Conservation (phyloP, 2,329 filamentous ascomycete genomes). For the Chrysosporium keratinophilum region DNA sequence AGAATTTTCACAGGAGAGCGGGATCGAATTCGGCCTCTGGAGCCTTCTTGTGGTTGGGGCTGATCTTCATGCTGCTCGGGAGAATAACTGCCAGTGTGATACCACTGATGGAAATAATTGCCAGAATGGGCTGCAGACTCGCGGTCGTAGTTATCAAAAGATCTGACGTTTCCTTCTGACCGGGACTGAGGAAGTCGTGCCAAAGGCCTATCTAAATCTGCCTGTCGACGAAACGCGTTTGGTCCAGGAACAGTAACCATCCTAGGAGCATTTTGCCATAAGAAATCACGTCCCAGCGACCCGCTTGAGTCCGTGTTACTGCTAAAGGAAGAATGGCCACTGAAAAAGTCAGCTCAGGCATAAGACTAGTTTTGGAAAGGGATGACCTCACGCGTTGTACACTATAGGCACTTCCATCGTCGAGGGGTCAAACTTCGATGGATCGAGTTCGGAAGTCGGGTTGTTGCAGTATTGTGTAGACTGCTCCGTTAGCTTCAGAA, state of each 20-base stretch:
- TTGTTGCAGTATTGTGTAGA: constrained; percentile 7
- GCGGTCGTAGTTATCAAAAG: constrained; percentile 10
- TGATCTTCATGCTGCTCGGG: constrained; percentile 10
- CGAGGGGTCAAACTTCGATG: constrained; percentile 17
- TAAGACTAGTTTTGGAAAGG: background rate
- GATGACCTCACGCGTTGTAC: constrained; percentile 22
- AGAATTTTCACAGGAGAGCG: constrained; percentile 20
- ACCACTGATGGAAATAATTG: constrained; percentile 12
- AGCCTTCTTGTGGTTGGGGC: constrained; percentile 8
- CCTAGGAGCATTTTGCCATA: constrained; percentile 16
- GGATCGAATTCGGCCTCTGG: constrained; percentile 11
- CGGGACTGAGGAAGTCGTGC: constrained; percentile 18
- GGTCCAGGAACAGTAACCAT: constrained; percentile 9
- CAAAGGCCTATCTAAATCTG: constrained; percentile 14
- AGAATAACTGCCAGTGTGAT: background rate
- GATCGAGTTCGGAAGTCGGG: constrained; percentile 12
- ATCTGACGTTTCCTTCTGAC: constrained; percentile 18
- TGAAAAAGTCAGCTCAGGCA: constrained; percentile 13
- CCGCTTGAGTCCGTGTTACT: constrained; percentile 22
- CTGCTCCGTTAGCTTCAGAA: constrained; percentile 15
- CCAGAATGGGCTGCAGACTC: constrained; percentile 2
- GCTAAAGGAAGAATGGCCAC: constrained; percentile 20
- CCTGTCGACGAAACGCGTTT: constrained; percentile 18
- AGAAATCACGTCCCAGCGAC: constrained; percentile 22
- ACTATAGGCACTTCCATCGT: constrained; percentile 24